These are phyloP conservation scores for Lactarius sanguifluus DNA, from an alignment of 768 basidiomycete species.

Conservation along the genomic window DNA sequence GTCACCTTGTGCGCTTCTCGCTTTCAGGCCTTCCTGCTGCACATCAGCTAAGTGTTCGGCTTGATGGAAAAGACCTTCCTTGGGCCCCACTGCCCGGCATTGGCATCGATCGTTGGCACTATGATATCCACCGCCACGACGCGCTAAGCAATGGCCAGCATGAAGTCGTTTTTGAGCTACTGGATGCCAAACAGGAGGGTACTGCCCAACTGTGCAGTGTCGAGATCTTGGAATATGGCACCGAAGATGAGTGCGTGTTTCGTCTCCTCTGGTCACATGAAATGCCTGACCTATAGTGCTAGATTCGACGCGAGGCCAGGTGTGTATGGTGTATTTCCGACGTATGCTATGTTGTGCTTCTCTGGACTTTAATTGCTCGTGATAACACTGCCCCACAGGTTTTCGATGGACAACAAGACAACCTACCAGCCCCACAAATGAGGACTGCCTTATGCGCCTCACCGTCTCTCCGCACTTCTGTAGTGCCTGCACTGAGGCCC, in stretches of 20 bases:
- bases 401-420: slow-evolving; percentile 60
- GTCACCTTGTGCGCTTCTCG: slow-evolving; percentile 67
- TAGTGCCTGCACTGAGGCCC: slow-evolving; percentile 67
- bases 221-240: slow-evolving; percentile 72
- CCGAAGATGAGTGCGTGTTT: slow-evolving; percentile 50
- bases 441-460: slow-evolving; percentile 78
- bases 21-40: slow-evolving; percentile 63
- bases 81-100: slow-evolving; percentile 60
- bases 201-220: slow-evolving; percentile 72
- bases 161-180: slow-evolving; percentile 56
- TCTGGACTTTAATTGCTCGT: neutral
- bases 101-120: slow-evolving; percentile 74
- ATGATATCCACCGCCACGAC: slow-evolving; percentile 51
- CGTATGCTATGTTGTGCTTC: slow-evolving; percentile 44
- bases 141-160: slow-evolving; percentile 53
- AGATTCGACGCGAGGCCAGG: slow-evolving; percentile 62
- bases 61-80: slow-evolving; percentile 59
- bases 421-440: slow-evolving; percentile 80
- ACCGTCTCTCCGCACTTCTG: slow-evolving; percentile 73
- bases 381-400: slow-evolving; percentile 41
- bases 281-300: slow-evolving; percentile 6
- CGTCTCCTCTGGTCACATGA: slow-evolving; percentile 30
- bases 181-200: slow-evolving; percentile 46
- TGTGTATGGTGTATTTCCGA: slow-evolving; percentile 69
- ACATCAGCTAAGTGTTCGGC: slow-evolving; percentile 52